A percentile compares a stretch with the other conserved stretches of the same genome.
These are phyloP conservation scores for Boletus bicolor DNA, from an alignment of 768 basidiomycete species.

Conservation along the genomic window DNA sequence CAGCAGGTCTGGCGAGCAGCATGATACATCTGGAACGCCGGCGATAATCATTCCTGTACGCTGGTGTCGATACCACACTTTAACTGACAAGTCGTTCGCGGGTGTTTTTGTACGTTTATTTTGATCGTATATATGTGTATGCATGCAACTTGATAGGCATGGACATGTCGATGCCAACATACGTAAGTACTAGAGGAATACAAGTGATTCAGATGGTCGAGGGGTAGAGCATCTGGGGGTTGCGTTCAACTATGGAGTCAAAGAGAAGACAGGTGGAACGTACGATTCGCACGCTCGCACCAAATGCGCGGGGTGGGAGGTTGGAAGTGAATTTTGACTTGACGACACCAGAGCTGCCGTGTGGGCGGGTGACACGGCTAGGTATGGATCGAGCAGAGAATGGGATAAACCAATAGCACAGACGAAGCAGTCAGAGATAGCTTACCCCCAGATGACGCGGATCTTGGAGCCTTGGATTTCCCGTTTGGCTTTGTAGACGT, in stretches of 20 bases:
- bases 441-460: constrained; percentile 98
- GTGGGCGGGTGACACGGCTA: constrained; percentile 89
- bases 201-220: constrained; percentile 63
- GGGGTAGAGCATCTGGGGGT: constrained; percentile 82
- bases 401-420: background rate
- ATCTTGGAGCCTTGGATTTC: constrained; percentile 93
- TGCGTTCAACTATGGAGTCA: background rate
- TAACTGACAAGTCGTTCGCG: background rate
- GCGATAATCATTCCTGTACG: background rate
- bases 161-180: constrained; percentile 17
- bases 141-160: constrained; percentile 25
- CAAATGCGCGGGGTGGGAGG: constrained; percentile 92
- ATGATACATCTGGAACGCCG: too few relatives aligned
- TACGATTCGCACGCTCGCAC: constrained; percentile 89
- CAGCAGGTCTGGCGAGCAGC: background rate
- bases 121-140: constrained; percentile 8
- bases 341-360: constrained; percentile 93
- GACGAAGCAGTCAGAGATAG: constrained; percentile 7
- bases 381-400: background rate
- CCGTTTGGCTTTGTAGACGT: constrained; percentile 95
- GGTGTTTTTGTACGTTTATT: constrained; percentile 10
- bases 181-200: constrained; percentile 23
- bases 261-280: constrained; percentile 24
- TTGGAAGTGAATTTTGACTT: constrained; percentile 96
- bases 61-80: background rate